These are phyloP conservation scores for Allantophomopsis lycopodina DNA, from an alignment of 2,329 filamentous ascomycete species.

Conservation along the genomic window DNA sequence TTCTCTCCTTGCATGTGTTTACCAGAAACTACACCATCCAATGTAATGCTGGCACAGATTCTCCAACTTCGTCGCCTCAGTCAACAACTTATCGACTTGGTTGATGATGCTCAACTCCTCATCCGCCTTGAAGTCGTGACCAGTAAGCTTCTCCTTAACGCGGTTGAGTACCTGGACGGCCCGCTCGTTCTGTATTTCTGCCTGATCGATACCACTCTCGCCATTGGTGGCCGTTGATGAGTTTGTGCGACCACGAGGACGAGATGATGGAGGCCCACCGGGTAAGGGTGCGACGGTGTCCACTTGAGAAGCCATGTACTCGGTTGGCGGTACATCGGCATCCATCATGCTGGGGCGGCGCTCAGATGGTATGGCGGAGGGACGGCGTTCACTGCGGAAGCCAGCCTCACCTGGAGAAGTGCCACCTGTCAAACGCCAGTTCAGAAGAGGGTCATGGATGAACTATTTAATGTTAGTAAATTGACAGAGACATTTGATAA, in stretches of 20 bases:
- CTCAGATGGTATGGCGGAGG: conserved; percentile 30
- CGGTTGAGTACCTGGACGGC: conserved; percentile 83
- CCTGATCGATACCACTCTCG: conserved; percentile 23
- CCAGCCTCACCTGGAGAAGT: conserved; percentile 49
- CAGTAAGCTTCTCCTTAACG: conserved; percentile 91
- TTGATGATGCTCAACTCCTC: conserved; percentile 75
- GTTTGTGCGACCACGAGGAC: conserved; percentile 44
- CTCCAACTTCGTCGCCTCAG: conserved; percentile 91
- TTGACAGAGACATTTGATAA: background rate
- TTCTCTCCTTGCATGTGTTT: background rate
- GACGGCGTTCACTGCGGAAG: conserved; percentile 47
- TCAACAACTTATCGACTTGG: conserved; percentile 90
- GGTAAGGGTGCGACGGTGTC: conserved; percentile 20
- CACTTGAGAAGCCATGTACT: conserved; percentile 32
- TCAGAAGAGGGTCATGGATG: conserved; percentile 97
- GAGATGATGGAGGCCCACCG: conserved; percentile 31
- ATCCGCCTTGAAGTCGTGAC: conserved; percentile 75
- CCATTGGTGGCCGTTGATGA: conserved; percentile 25
- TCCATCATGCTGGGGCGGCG: conserved; percentile 57
- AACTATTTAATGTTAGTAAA: conserved; percentile 43
- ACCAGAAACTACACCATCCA: conserved; percentile 99
- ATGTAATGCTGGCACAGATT: conserved; percentile 99
- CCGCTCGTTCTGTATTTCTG: conserved; percentile 83
- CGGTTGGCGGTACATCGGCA: conserved; percentile 41
- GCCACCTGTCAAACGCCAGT: conserved; percentile 71